phyloP scores from a whole-genome alignment of 2,329 filamentous ascomycete species.

The Trichoderma breve region DNA sequence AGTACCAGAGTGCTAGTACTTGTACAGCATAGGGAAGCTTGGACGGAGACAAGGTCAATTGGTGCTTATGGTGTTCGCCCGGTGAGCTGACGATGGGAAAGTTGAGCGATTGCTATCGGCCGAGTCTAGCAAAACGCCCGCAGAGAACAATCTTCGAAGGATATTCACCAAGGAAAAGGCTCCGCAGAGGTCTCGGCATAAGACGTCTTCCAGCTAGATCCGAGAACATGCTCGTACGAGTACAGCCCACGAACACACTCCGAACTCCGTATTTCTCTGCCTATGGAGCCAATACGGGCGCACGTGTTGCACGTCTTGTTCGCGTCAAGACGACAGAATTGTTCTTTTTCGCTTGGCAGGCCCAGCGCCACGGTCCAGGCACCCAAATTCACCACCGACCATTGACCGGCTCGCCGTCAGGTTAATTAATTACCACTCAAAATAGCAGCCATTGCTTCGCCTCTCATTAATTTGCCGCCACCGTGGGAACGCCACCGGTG shows the following conservation, averaged over 20 bases:
- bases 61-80: constrained; percentile 10
- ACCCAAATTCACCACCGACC: not conserved
- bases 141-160: not conserved
- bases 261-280: not conserved
- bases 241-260: not conserved
- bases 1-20: not conserved
- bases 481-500: not conserved
- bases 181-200: constrained; percentile 1
- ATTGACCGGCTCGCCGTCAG: not conserved
- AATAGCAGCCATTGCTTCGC: constrained; percentile 1
- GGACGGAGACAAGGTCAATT: constrained; percentile 6
- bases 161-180: not conserved
- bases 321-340: not conserved
- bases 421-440: constrained; percentile 6
- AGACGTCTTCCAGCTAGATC: not conserved
- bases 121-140: constrained; percentile 10
- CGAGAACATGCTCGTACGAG: not conserved
- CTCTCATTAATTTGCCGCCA: constrained; percentile 16
- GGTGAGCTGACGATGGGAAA: not conserved
- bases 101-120: not conserved
- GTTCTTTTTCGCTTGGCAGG: constrained; percentile 1
- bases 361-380: constrained; percentile 7
- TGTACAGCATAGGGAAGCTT: not conserved
- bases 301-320: not conserved
- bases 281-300: not conserved